These are phyloP conservation scores for Debaryomycetaceae sp. DNA, from an alignment of 1,139 yeast genomes.

Conservation along the genomic window DNA sequence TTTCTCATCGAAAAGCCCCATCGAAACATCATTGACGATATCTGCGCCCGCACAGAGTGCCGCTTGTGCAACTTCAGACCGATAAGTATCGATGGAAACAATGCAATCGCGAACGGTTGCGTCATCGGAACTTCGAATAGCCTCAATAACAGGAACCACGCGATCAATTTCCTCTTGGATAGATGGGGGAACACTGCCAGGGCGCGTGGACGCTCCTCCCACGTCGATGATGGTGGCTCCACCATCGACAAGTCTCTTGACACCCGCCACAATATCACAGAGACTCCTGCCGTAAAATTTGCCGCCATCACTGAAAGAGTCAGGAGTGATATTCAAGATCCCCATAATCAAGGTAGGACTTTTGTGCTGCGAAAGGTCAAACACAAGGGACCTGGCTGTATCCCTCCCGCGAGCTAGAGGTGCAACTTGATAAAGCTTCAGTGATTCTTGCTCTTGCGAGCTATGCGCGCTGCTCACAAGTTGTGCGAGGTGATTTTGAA, in stretches of 20 bases:
- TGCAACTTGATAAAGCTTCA: conserved; percentile 29
- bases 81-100: conserved; percentile 77
- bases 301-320: conserved; percentile 93
- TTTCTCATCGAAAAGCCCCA: conserved; percentile 57
- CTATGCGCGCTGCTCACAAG: conserved; percentile 29
- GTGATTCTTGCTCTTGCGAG: conserved; percentile 34
- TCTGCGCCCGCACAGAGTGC: conserved; percentile 75
- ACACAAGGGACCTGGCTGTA: conserved; percentile 17
- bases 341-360: conserved; percentile 63
- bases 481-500: conserved; percentile 56
- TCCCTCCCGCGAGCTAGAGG: conserved; percentile 27
- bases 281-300: conserved; percentile 15
- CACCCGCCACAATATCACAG: conserved; percentile 22
- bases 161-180: conserved; percentile 51
- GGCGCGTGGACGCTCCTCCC: conserved; percentile 91
- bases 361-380: conserved; percentile 24
- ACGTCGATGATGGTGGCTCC: conserved; percentile 72
- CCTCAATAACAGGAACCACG: conserved; percentile 59
- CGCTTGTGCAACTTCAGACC: conserved; percentile 61
- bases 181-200: conserved; percentile 56
- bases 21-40: conserved; percentile 83
- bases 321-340: conserved; percentile 82
- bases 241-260: conserved; percentile 34
- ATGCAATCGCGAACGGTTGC: conserved; percentile 29
- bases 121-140: conserved; percentile 36